phyloP scores from a whole-genome alignment of 257 asterid species.

The Echium plantagineum region DNA sequence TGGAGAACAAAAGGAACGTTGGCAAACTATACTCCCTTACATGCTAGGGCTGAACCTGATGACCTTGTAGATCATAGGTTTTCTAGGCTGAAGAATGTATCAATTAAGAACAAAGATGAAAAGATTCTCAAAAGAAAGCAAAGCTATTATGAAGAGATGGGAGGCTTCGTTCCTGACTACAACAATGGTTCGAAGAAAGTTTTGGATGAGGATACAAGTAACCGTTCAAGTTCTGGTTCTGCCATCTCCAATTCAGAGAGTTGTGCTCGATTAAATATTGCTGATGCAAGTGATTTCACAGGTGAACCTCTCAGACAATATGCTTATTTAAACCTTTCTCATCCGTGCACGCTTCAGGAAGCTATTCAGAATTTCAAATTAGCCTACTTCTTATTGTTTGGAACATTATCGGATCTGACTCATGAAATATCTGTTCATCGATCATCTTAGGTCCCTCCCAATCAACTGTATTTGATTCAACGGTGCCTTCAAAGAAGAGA shows the following conservation, averaged over 20 bases:
- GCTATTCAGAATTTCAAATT: too few species aligned
- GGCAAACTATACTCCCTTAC: conserved; percentile 85
- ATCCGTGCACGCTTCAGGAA: too few species aligned
- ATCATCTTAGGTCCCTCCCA: conserved; percentile 65
- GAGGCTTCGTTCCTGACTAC: conserved; percentile 36
- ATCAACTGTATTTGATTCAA: conserved; percentile 54
- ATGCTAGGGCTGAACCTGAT: conserved; percentile 76
- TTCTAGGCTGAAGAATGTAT: conserved; percentile 41
- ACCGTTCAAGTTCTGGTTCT: conserved; percentile 95
- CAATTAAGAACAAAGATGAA: conserved; percentile 52
- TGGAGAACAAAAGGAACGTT: conserved; percentile 98
- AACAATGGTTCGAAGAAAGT: conserved; percentile 41
- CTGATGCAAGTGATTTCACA: conserved; percentile 90
- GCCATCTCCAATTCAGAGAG: conserved; percentile 91
- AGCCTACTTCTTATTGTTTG: too few species aligned
- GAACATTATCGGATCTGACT: not conserved
- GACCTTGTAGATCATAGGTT: conserved; percentile 54
- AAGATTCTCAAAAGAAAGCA: conserved; percentile 60
- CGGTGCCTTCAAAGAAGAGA: conserved; percentile 88
- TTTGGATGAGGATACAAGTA: conserved; percentile 77
- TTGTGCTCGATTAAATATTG: conserved; percentile 66
- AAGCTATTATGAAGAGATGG: conserved; percentile 28
- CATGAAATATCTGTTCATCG: not conserved
- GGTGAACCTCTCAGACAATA: conserved; percentile 30
- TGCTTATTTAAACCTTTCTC: not conserved